phyloP scores from a whole-genome alignment of 352 stramenopile species.

The Blastocystis sp. region DNA sequence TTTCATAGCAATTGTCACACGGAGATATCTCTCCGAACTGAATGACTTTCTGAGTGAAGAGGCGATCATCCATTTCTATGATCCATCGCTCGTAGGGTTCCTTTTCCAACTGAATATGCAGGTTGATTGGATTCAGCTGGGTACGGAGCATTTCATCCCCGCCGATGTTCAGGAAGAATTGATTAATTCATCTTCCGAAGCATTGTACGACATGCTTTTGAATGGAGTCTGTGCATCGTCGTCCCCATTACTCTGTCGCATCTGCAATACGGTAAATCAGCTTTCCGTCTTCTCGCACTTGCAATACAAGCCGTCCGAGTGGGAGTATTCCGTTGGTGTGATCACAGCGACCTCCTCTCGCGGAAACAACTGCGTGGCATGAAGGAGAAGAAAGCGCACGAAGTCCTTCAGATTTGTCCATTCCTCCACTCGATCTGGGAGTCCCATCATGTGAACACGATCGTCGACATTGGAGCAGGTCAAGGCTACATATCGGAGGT shows the following conservation, averaged over 20 bases:
- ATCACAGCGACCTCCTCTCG: background rate
- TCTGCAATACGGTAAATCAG: background rate
- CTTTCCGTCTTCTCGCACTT: slow-evolving; percentile 16
- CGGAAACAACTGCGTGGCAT: background rate
- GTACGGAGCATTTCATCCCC: background rate
- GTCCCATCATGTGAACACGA: background rate
- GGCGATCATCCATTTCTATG: background rate
- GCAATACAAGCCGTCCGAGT: background rate
- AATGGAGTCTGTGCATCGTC: background rate
- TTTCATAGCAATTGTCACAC: background rate
- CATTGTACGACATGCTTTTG: background rate
- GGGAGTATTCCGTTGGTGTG: background rate
- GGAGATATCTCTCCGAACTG: background rate
- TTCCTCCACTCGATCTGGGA: slow-evolving; percentile 14
- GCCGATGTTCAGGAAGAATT: background rate
- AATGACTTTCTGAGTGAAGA: background rate
- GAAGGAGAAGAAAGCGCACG: slow-evolving; percentile 38
- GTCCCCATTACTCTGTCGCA: background rate
- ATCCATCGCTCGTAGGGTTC: background rate
- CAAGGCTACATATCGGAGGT: slow-evolving; percentile 31
- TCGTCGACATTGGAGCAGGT: slow-evolving; percentile 39
- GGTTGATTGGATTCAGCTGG: slow-evolving; percentile 33
- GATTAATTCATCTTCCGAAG: background rate
- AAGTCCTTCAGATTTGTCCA: slow-evolving; percentile 44
- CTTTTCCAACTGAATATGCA: background rate